A percentile compares a stretch with the other conserved stretches of the same genome.
Evolutionary conservation across 2,329 filamentous ascomycete species (phyloP).

Genomic region (Xylaria sp.): DNA sequence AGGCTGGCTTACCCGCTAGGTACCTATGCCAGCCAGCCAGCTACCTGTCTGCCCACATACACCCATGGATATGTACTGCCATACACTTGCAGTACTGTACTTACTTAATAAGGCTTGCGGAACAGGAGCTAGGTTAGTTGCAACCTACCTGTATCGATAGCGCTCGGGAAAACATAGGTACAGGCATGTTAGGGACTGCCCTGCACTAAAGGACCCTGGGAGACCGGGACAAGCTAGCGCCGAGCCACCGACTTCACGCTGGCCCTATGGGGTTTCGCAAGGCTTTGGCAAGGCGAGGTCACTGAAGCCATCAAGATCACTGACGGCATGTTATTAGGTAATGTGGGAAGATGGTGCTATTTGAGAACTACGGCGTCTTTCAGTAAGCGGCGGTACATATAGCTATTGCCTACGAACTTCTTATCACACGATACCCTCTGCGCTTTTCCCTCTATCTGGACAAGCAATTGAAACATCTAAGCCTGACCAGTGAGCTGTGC

Average conservation of each 20-base stretch:
- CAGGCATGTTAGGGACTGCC: not conserved
- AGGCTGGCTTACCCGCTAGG: slow-evolving; percentile 23
- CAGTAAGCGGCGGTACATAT: too few species aligned
- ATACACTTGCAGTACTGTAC: too few species aligned
- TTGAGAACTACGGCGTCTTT: not conserved
- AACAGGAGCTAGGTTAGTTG: too few species aligned
- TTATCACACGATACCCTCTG: not conserved
- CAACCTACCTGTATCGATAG: too few species aligned
- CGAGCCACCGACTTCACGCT: slow-evolving; percentile 2
- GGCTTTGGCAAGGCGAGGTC: slow-evolving; percentile 18
- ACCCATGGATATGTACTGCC: not conserved
- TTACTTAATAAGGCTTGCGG: too few species aligned
- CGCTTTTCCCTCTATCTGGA: not conserved
- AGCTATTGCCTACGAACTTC: not conserved
- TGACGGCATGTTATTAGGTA: not conserved
- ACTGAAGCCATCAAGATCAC: slow-evolving; percentile 16
- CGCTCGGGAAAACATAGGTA: too few species aligned
- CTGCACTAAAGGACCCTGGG: not conserved
- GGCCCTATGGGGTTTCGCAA: not conserved
- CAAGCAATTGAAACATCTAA: not conserved
- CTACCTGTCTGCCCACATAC: not conserved
- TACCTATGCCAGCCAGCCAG: too few species aligned
- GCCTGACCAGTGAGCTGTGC: too few species aligned
- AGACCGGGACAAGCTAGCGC: slow-evolving; percentile 3
- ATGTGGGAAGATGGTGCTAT: slow-evolving; percentile 12